Percentiles rank a stretch among this genome's conserved stretches.
Conservation (phyloP, 2,329 filamentous ascomycete genomes). For the Stagonosporopsis tanaceti region DNA sequence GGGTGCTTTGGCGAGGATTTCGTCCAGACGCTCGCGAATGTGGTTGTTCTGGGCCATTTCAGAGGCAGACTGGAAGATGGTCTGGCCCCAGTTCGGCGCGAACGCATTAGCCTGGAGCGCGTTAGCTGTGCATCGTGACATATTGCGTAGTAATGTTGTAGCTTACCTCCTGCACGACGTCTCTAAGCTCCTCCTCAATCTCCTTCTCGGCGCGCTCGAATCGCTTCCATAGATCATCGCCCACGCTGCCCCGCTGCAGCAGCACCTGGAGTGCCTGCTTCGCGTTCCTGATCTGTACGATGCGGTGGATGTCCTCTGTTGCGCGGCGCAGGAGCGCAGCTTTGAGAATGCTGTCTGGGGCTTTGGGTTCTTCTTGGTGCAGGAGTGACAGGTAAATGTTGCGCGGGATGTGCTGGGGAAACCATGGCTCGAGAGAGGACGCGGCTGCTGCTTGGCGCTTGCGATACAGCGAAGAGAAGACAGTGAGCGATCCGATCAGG, state of each 20-base stretch:
- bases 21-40: slow-evolving; percentile 76
- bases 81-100: slow-evolving; percentile 86
- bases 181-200: slow-evolving; percentile 93
- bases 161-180: slow-evolving; percentile 88
- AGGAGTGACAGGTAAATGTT: slow-evolving; percentile 94
- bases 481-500: slow-evolving; percentile 85
- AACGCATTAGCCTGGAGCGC: slow-evolving; percentile 82
- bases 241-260: slow-evolving; percentile 88
- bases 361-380: slow-evolving; percentile 74
- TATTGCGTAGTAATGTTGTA: not conserved
- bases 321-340: slow-evolving; percentile 89
- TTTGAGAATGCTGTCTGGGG: slow-evolving; percentile 86
- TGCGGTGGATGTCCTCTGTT: slow-evolving; percentile 89
- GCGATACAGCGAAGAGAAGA: slow-evolving; percentile 91
- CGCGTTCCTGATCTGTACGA: slow-evolving; percentile 85
- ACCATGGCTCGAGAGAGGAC: slow-evolving; percentile 92
- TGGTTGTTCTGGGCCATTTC: slow-evolving; percentile 89
- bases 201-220: slow-evolving; percentile 94
- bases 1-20: slow-evolving; percentile 74
- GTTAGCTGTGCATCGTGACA: slow-evolving; percentile 18
- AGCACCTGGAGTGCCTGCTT: slow-evolving; percentile 87
- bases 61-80: slow-evolving; percentile 96
- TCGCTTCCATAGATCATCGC: slow-evolving; percentile 94
- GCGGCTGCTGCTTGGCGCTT: slow-evolving; percentile 85
- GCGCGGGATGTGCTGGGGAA: slow-evolving; percentile 86